A percentile compares a stretch with the other conserved stretches of the same genome.
Evolutionary conservation across 148 eudicot species (phyloP).

Genomic region (Nepenthes mirabilis): DNA sequence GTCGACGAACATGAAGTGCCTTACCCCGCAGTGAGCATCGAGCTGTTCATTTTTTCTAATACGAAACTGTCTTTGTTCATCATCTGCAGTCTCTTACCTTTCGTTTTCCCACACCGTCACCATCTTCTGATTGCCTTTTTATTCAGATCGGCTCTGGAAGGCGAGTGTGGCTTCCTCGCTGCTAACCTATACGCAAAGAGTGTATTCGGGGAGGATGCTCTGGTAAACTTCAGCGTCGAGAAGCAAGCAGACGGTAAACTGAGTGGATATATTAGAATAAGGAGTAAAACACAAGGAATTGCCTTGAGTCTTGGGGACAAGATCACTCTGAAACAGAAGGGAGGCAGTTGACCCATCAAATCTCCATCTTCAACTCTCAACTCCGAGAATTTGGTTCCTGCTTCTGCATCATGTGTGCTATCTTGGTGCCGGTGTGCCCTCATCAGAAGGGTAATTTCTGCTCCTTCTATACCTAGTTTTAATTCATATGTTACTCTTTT

Average conservation of each 20-base stretch:
- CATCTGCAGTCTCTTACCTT: not conserved
- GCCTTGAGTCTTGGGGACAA: constrained; percentile 95
- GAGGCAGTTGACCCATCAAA: constrained; percentile 22
- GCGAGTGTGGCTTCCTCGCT: constrained; percentile 86
- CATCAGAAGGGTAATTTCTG: not conserved
- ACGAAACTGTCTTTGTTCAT: not conserved
- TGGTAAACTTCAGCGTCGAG: constrained; percentile 81
- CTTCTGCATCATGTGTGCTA: not conserved
- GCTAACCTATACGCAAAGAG: constrained; percentile 94
- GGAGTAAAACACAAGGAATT: constrained; percentile 92
- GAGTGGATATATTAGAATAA: constrained; percentile 86
- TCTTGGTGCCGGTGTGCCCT: not conserved
- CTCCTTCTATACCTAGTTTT: no score
- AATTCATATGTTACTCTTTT: no score
- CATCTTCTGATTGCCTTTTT: not conserved
- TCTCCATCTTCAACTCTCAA: not conserved
- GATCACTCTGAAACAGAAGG: constrained; percentile 89
- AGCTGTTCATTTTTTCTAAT: not conserved
- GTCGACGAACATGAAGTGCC: constrained; percentile 90
- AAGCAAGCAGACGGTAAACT: constrained; percentile 79
- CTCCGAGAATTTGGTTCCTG: not conserved
- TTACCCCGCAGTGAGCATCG: constrained; percentile 42
- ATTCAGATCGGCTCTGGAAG: constrained; percentile 80
- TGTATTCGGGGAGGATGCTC: constrained; percentile 88
- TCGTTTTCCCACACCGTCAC: not conserved